Evolutionary conservation across 2,329 filamentous ascomycete species (phyloP).

Genomic region (Neopestalotiopsis rosae): DNA sequence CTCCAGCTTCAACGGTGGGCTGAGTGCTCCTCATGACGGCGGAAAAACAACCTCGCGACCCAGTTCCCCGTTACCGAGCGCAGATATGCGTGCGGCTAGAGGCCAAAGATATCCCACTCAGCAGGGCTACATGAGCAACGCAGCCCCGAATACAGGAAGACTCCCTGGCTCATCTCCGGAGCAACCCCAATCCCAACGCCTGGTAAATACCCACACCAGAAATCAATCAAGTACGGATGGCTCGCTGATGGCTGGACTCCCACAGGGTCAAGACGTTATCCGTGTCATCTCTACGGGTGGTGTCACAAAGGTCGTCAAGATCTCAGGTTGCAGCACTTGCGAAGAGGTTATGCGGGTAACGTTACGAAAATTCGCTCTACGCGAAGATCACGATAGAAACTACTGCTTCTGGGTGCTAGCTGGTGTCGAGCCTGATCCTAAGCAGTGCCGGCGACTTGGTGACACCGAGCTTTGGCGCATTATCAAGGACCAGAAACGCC

Average conservation of each 20-base stretch:
- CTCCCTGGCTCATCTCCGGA: slow-evolving; percentile 69
- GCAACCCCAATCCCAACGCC: slow-evolving; percentile 62
- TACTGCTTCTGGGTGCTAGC: slow-evolving; percentile 97
- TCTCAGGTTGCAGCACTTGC: slow-evolving; percentile 87
- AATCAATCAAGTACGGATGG: slow-evolving; percentile 86
- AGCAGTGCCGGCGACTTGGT: slow-evolving; percentile 79
- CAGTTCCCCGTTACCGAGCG: slow-evolving; percentile 67
- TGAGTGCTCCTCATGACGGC: slow-evolving; percentile 34
- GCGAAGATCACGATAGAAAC: slow-evolving; percentile 89
- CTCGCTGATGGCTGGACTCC: slow-evolving; percentile 83
- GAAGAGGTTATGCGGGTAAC: slow-evolving; percentile 94
- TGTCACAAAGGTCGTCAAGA: slow-evolving; percentile 91
- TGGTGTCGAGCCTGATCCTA: slow-evolving; percentile 81
- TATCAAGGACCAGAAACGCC: slow-evolving; percentile 82
- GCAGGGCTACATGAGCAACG: slow-evolving; percentile 50
- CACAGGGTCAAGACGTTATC: slow-evolving; percentile 86
- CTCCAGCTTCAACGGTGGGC: slow-evolving; percentile 34
- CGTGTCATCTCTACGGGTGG: slow-evolving; percentile 92
- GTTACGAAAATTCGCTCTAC: slow-evolving; percentile 83
- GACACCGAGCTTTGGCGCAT: slow-evolving; percentile 91
- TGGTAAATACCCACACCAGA: slow-evolving; percentile 73
- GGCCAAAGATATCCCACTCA: slow-evolving; percentile 62
- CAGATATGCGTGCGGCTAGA: slow-evolving; percentile 59
- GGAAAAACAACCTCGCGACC: slow-evolving; percentile 69
- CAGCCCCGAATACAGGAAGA: slow-evolving; percentile 58